A percentile compares a stretch with the other conserved stretches of the same genome.
Evolutionary conservation across 768 basidiomycete genomes (phyloP).

Genomic region (Xerocomellus dryophilus): DNA sequence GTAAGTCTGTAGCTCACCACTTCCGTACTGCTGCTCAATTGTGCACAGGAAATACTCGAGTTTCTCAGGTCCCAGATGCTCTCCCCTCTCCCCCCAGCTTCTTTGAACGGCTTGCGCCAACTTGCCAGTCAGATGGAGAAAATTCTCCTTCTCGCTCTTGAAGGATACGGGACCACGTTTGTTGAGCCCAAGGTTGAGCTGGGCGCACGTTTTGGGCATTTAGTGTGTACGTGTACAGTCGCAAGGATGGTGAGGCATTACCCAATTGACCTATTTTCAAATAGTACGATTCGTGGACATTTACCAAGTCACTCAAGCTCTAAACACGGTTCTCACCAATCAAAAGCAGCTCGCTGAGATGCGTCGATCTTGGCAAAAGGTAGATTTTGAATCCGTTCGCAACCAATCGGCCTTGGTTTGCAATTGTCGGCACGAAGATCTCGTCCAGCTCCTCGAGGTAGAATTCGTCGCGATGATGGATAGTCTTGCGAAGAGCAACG

Average conservation of each 20-base stretch:
- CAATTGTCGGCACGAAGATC: conserved; percentile 88
- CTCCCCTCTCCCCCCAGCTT: conserved; percentile 64
- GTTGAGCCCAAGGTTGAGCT: conserved; percentile 90
- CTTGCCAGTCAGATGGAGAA: conserved; percentile 92
- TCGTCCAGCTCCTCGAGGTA: conserved; percentile 80
- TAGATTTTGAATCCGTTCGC: conserved; percentile 87
- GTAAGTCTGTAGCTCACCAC: conserved; percentile 49
- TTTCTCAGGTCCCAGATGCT: conserved; percentile 82
- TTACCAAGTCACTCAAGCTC: conserved; percentile 86
- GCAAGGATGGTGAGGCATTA: neutral
- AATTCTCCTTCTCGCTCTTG: conserved; percentile 75
- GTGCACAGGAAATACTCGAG: conserved; percentile 77
- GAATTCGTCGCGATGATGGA: conserved; percentile 81
- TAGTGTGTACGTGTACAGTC: conserved; percentile 63
- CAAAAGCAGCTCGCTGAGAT: conserved; percentile 83
- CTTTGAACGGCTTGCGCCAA: conserved; percentile 70
- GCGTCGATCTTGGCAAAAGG: conserved; percentile 83
- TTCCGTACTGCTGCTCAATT: conserved; percentile 15
- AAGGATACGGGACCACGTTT: conserved; percentile 83
- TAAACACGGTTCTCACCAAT: conserved; percentile 84
- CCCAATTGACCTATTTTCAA: conserved; percentile 13
- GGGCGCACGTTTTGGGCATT: conserved; percentile 86
- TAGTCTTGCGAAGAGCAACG: conserved; percentile 62
- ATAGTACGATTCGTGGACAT: conserved; percentile 89
- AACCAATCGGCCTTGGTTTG: conserved; percentile 92